These are phyloP conservation scores for Amorphotheca resinae DNA, from an alignment of 495 filamentous ascomycete species.

Conservation along the genomic window DNA sequence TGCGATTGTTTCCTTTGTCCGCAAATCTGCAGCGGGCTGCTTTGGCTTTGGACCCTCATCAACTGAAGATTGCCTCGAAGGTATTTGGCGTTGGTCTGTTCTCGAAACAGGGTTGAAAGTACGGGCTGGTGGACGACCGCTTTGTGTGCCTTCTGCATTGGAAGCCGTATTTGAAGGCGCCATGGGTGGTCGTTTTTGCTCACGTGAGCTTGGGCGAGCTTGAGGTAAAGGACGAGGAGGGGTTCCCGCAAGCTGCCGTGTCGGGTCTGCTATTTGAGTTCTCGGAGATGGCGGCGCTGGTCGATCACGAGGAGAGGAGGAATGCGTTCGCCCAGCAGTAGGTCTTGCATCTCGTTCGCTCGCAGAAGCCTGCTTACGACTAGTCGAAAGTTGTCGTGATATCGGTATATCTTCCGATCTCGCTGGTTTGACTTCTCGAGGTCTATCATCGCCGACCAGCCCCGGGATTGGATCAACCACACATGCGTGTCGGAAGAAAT, in stretches of 20 bases:
- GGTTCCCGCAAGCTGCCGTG: slow-evolving; percentile 11
- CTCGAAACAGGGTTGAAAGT: slow-evolving; percentile 2
- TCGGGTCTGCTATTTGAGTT: slow-evolving; percentile 4
- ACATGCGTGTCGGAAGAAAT: slow-evolving; percentile 65
- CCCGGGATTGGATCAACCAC: slow-evolving; percentile 73
- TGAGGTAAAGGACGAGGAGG: slow-evolving; percentile 11
- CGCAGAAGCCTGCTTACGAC: not conserved
- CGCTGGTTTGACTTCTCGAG: slow-evolving; percentile 24
- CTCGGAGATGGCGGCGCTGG: slow-evolving; percentile 8
- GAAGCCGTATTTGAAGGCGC: slow-evolving; percentile 17
- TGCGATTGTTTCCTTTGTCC: slow-evolving; percentile 50
- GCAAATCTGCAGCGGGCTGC: slow-evolving; percentile 17
- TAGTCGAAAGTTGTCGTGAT: slow-evolving; percentile 8
- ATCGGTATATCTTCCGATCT: slow-evolving; percentile 12
- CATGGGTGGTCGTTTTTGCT: slow-evolving; percentile 25
- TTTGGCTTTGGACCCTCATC: slow-evolving; percentile 20
- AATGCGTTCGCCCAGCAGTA: not conserved
- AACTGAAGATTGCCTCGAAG: slow-evolving; percentile 33
- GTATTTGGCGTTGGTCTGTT: slow-evolving; percentile 1
- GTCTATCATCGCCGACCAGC: slow-evolving; percentile 62
- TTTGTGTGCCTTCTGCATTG: slow-evolving; percentile 12
- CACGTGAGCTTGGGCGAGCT: slow-evolving; percentile 4
- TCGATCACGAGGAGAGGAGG: slow-evolving; percentile 15
- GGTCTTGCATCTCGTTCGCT: not conserved
- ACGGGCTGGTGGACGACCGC: slow-evolving; percentile 5